Conservation (phyloP, 2,329 filamentous ascomycete genomes). For the Diaporthe helianthi region DNA sequence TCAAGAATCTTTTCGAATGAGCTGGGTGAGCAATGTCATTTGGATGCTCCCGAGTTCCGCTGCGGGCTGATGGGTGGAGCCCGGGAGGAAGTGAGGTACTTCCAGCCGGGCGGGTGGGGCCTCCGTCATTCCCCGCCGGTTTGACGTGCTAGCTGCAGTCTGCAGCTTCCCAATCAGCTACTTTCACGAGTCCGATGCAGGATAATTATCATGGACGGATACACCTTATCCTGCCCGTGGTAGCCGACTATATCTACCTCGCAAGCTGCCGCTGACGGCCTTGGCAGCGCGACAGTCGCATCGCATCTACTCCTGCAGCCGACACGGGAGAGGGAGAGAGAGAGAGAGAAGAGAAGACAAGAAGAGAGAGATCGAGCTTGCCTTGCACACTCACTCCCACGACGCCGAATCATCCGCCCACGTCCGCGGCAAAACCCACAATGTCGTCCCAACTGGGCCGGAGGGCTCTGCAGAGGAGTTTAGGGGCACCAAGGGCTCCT, state of each 20-base stretch:
- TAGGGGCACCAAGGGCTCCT: conserved; percentile 4
- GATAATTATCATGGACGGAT: not conserved
- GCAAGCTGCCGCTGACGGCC: conserved; percentile 7
- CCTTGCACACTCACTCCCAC: not conserved
- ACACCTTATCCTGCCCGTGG: not conserved
- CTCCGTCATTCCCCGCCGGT: conserved; percentile 32
- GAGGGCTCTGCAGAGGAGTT: conserved; percentile 28
- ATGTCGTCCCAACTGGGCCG: conserved; percentile 35
- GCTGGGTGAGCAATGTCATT: not conserved
- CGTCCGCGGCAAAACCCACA: not conserved
- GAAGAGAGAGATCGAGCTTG: not conserved
- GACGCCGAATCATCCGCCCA: not conserved
- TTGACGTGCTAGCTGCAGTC: conserved; percentile 34
- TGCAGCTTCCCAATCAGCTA: conserved; percentile 21
- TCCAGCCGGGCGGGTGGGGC: conserved; percentile 11
- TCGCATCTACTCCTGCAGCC: not conserved
- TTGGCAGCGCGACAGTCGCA: not conserved
- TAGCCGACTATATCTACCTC: conserved; percentile 14
- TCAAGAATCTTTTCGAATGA: not conserved
- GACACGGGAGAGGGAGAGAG: not conserved
- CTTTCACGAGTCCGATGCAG: not conserved
- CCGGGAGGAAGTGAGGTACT: not conserved
- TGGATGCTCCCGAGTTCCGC: not conserved
- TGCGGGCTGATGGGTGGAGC: not conserved
- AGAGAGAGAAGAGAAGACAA: not conserved